Conservation (phyloP, 2,329 filamentous ascomycete genomes). For the Leptosphaerulina australis region DNA sequence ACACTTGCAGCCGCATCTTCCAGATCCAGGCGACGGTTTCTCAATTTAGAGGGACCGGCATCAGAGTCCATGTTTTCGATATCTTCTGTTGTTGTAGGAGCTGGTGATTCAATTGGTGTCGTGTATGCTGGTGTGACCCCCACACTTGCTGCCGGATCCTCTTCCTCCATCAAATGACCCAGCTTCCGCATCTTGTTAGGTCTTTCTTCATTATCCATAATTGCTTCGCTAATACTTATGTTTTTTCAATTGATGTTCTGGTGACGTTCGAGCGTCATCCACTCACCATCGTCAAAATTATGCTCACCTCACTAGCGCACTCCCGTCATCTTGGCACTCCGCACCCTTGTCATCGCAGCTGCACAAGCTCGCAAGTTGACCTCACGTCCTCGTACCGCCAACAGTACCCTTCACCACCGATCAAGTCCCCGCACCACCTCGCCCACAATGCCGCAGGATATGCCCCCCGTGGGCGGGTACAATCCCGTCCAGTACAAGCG, state of each 20-base stretch:
- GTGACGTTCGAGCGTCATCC: conserved; percentile 12
- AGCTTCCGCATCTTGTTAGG: conserved; percentile 63
- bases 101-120: conserved; percentile 17
- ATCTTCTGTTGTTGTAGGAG: conserved; percentile 4
- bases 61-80: conserved; percentile 1
- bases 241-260: conserved; percentile 12
- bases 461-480: conserved; percentile 95
- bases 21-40: conserved; percentile 11
- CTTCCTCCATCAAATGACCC: conserved; percentile 40
- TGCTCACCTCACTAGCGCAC: conserved; percentile 36
- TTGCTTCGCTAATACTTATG: conserved; percentile 11
- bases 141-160: conserved; percentile 16
- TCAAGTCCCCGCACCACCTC: conserved; percentile 35
- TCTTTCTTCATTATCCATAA: conserved; percentile 63
- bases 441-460: conserved; percentile 88
- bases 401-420: conserved; percentile 30
- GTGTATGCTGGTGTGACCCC: conserved; percentile 16
- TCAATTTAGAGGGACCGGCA: conserved; percentile 6
- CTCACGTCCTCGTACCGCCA: conserved; percentile 37
- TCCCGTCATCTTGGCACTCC: conserved; percentile 23
- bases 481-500: conserved; percentile 97
- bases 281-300: conserved; percentile 39
- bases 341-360: conserved; percentile 29
- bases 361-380: conserved; percentile 27
- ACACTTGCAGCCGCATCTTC: conserved; percentile 16